Evolutionary conservation across 768 basidiomycete species (phyloP), one percentile per base, ranked within the genome.

Genomic region (Hericium erinaceus): DNA sequence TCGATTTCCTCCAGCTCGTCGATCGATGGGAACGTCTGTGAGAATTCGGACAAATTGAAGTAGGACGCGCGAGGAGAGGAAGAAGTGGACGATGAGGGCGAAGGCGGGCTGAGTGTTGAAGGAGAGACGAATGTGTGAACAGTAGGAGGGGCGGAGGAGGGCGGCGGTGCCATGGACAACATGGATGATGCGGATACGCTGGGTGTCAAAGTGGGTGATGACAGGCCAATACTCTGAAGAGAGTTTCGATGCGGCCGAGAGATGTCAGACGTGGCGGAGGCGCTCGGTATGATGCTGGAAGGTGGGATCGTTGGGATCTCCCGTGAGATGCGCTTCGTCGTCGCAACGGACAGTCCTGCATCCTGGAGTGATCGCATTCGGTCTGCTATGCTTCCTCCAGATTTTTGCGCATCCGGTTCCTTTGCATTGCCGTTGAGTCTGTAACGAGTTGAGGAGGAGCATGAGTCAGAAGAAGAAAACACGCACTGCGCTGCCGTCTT

Each of bases 311-410:
- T 68, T 39, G 77, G 66, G 10, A 76, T 58, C 63, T 84, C 82
- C 58, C 80, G 81, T 46, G 84, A 82, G 52, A 77, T 67, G 39
- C 81, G 78, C 67, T 87, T 88, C 12, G 78, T 64, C 4, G 71
- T 66, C 52, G 57, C 37, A 16, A 84, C 77, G 11, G 77, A 73
- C 66, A 94, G 70, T 1, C 93, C 93, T 50, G 80, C 84, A 58
- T 81, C 82, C 66, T 85, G 79, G 18, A 95, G 71, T 15, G 87
- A 82, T 62, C 79, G 82, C 72, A 93, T 78, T 52, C 93, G 81
- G 72, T 92, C 92, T 24, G 87, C 87, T 58, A 95, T 90, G 52
- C 82, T 84, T 6, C 77, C 82, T n/a, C 83, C 85, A 1, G 63
- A 64, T 59, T 77, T 77, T 57, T 61, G 61, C 18, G 66, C 63